phyloP scores from a whole-genome alignment of 176 grass and related monocot genomes.

The Ensete glaucum region DNA sequence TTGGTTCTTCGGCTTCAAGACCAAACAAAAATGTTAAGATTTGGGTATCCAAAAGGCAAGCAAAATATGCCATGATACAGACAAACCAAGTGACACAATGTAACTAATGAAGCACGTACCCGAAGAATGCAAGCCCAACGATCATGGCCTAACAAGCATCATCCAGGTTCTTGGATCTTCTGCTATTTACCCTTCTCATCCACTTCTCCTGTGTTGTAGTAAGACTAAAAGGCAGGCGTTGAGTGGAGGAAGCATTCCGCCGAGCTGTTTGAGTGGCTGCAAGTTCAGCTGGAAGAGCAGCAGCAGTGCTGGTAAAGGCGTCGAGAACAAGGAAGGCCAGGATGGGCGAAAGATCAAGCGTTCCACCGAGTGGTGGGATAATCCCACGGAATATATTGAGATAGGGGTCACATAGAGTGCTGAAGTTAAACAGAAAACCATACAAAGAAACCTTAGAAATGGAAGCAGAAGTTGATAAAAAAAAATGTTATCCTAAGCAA shows the following conservation, averaged over 20 bases:
- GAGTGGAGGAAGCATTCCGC: neutral
- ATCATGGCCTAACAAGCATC: conserved; percentile 20
- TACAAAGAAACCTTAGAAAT: neutral
- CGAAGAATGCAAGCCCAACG: too few species aligned
- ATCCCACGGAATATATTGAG: conserved; percentile 96
- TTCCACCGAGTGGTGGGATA: conserved; percentile 77
- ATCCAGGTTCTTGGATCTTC: conserved; percentile 23
- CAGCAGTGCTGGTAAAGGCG: conserved; percentile 67
- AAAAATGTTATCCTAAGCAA: neutral
- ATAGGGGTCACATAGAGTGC: conserved; percentile 88
- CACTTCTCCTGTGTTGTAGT: conserved; percentile 61
- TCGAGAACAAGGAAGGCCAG: conserved; percentile 90
- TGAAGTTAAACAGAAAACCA: conserved; percentile 27
- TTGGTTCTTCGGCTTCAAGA: too few species aligned
- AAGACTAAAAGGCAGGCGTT: conserved; percentile 6
- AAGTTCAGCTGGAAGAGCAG: conserved; percentile 92
- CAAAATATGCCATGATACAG: too few species aligned
- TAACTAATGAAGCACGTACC: too few species aligned
- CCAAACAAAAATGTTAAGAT: too few species aligned
- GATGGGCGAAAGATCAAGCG: conserved; percentile 92
- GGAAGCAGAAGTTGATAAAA: neutral
- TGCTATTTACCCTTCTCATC: conserved; percentile 47
- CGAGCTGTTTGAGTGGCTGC: conserved; percentile 18
- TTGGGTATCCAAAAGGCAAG: too few species aligned
- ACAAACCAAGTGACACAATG: too few species aligned